phyloP scores from a whole-genome alignment of 2,329 filamentous ascomycete species.

The Fusarium burgessii region DNA sequence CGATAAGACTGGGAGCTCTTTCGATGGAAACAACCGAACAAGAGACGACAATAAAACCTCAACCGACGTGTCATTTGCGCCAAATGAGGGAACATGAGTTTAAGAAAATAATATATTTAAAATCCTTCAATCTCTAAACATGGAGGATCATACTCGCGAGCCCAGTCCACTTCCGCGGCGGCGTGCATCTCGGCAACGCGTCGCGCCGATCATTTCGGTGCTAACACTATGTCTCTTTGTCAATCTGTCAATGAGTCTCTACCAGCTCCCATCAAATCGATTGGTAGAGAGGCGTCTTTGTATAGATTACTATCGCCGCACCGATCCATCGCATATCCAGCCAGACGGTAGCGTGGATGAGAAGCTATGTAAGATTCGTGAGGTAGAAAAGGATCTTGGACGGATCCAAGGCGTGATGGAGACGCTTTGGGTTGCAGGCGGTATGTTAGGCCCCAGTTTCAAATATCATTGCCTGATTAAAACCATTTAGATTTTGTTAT shows the following conservation, averaged over 20 bases:
- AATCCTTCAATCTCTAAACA: fast-evolving
- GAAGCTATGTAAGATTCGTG: conserved; percentile 65
- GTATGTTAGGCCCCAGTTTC: conserved; percentile 41
- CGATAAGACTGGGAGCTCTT: not conserved
- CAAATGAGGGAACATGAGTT: not conserved
- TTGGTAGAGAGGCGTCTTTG: conserved; percentile 63
- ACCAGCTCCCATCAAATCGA: conserved; percentile 61
- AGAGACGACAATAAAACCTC: not conserved
- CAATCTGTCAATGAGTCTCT: conserved; percentile 61
- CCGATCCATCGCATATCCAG: conserved; percentile 50
- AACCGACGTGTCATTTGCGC: not conserved
- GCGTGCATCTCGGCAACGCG: not conserved
- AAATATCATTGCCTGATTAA: not conserved
- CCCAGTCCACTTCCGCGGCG: not conserved
- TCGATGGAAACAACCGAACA: fast-evolving
- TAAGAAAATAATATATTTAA: not conserved
- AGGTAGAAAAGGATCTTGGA: conserved; percentile 63
- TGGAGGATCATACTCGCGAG: not conserved
- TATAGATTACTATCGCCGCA: conserved; percentile 59
- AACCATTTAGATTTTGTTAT: conserved; percentile 57
- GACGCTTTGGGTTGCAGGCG: conserved; percentile 62
- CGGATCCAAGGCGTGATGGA: conserved; percentile 65
- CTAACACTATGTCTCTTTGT: conserved; percentile 59
- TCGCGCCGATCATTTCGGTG: conserved; percentile 41
- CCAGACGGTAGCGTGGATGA: conserved; percentile 60